Percentiles rank a stretch among this genome's conserved stretches.
These are phyloP conservation scores for Wickerhamiella allomyrinae DNA, from an alignment of 805 yeast species.

Conservation along the genomic window DNA sequence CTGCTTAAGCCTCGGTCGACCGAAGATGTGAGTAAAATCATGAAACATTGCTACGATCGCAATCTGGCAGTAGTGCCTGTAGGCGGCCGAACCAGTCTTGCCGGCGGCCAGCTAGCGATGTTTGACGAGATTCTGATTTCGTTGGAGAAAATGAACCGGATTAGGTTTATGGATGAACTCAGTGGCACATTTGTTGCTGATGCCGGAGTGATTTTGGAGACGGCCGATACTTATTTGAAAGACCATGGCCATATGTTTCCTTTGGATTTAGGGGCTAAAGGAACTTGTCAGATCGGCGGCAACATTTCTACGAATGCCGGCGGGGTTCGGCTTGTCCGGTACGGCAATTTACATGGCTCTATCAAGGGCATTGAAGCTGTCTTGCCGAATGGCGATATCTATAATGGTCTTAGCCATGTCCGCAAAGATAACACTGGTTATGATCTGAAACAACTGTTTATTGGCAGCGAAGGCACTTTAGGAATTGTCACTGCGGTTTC, in stretches of 20 bases:
- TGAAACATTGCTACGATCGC: constrained; percentile 66
- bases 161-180: constrained; percentile 63
- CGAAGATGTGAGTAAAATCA: constrained; percentile 56
- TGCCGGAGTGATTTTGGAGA: constrained; percentile 78
- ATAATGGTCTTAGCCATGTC: constrained; percentile 65
- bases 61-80: constrained; percentile 82
- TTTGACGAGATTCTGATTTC: constrained; percentile 79
- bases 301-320: constrained; percentile 95
- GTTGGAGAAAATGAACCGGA: constrained; percentile 52
- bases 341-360: constrained; percentile 84
- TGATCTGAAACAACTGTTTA: constrained; percentile 79
- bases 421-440: constrained; percentile 93
- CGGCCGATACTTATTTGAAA: constrained; percentile 61
- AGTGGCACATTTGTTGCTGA: constrained; percentile 79
- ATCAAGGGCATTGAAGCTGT: constrained; percentile 86
- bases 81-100: constrained; percentile 92
- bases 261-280: constrained; percentile 86
- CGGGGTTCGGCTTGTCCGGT: constrained; percentile 71
- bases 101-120: constrained; percentile 85
- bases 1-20: constrained; percentile 75
- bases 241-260: constrained; percentile 87
- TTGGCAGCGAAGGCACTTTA: constrained; percentile 85
- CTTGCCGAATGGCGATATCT: constrained; percentile 68
- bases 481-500: constrained; percentile 86
- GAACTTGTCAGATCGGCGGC: constrained; percentile 92